These are phyloP conservation scores for Benincasa hispida DNA, from an alignment of 306 rosid genomes.

Conservation along the genomic window DNA sequence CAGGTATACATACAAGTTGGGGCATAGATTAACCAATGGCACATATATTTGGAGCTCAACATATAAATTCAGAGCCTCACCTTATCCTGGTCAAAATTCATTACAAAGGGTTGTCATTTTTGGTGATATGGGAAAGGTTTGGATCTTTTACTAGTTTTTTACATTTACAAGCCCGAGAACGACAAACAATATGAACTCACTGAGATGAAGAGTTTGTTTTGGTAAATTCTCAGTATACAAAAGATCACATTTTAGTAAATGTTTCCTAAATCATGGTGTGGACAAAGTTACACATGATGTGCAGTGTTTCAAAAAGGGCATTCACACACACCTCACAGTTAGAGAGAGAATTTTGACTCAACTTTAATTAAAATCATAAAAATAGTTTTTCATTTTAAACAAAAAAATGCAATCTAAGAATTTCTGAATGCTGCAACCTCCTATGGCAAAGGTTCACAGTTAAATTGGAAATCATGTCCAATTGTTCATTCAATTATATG, in stretches of 20 bases:
- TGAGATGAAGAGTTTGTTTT: not conserved
- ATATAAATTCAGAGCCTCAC: slow-evolving; percentile 71
- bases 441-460: not conserved
- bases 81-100: slow-evolving; percentile 93
- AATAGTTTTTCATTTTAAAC: not conserved
- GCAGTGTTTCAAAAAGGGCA: not conserved
- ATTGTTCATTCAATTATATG: not conserved
- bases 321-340: not conserved
- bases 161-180: not conserved
- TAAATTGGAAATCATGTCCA: not conserved
- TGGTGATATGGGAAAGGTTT: slow-evolving; percentile 97
- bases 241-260: not conserved
- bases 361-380: not conserved
- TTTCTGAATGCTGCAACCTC: not conserved
- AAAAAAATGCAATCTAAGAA: not conserved
- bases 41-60: slow-evolving; percentile 52
- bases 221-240: not conserved
- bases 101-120: slow-evolving; percentile 71
- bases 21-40: slow-evolving; percentile 55
- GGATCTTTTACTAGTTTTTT: slow-evolving; percentile 6
- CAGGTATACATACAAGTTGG: slow-evolving; percentile 72
- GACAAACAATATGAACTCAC: not conserved
- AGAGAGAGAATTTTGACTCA: not conserved
- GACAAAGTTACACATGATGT: not conserved
- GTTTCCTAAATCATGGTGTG: not conserved